Evolutionary conservation across 2,329 filamentous ascomycete genomes (phyloP).

Genomic region (Fusarium poae): DNA sequence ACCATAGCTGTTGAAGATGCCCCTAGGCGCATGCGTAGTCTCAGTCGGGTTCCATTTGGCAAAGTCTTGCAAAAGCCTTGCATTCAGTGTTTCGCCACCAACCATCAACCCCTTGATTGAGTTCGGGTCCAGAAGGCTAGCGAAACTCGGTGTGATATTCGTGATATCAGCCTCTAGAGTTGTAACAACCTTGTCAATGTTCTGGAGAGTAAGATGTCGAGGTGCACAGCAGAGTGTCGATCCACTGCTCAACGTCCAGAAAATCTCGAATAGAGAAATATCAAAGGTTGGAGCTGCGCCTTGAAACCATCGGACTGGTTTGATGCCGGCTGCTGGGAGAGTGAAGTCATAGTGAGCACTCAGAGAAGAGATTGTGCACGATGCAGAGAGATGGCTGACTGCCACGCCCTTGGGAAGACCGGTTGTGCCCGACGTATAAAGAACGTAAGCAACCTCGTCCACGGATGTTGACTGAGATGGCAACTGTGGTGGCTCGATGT

Average conservation of each 20-base stretch:
- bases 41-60: background rate
- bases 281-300: slow-evolving; percentile 28
- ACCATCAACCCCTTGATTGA: slow-evolving; percentile 25
- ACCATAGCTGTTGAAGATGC: slow-evolving; percentile 32
- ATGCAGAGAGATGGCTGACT: slow-evolving; percentile 21
- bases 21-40: background rate
- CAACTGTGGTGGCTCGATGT: background rate
- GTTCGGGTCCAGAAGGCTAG: slow-evolving; percentile 5
- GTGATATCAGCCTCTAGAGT: slow-evolving; percentile 20
- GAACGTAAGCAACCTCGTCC: slow-evolving; percentile 2
- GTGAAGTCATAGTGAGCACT: slow-evolving; percentile 16
- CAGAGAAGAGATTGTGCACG: slow-evolving; percentile 17
- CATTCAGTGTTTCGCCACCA: slow-evolving; percentile 29
- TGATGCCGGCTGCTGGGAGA: background rate
- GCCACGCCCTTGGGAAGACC: slow-evolving; percentile 23
- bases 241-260: slow-evolving; percentile 22
- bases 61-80: slow-evolving; percentile 19
- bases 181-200: slow-evolving; percentile 23
- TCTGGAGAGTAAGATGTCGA: slow-evolving; percentile 6
- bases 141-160: slow-evolving; percentile 28
- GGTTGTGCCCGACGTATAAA: slow-evolving; percentile 30
- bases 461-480: background rate
- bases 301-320: slow-evolving; percentile 27
- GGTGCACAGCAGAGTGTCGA: slow-evolving; percentile 32
- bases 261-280: slow-evolving; percentile 28